Percentiles rank a stretch among this genome's conserved stretches.
These are phyloP conservation scores for Solanum bulbocastanum DNA, from an alignment of 257 asterid species.

Conservation along the genomic window DNA sequence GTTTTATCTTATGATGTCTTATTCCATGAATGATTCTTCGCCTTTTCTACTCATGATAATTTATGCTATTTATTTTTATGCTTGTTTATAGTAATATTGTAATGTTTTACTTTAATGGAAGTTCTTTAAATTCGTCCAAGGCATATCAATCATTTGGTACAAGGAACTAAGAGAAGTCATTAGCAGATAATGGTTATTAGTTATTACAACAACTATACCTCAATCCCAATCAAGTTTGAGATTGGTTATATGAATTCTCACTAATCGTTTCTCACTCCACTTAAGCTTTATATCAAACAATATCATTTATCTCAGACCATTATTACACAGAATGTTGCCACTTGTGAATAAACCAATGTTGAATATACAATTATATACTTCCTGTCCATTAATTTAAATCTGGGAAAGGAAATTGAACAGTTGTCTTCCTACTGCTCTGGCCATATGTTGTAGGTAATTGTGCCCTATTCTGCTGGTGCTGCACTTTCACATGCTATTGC, in stretches of 20 bases:
- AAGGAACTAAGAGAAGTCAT: not conserved
- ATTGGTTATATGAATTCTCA: not conserved
- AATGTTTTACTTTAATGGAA: not conserved
- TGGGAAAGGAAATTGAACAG: not conserved
- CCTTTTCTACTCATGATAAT: not conserved
- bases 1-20: not conserved
- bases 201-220: not conserved
- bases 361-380: not conserved
- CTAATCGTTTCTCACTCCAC: not conserved
- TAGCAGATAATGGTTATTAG: not conserved
- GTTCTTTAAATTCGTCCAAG: no score
- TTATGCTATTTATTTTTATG: not conserved
- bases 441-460: not conserved
- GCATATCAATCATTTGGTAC: not conserved
- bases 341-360: not conserved
- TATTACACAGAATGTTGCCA: not conserved
- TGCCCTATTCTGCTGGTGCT: not conserved
- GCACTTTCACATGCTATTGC: slow-evolving; percentile 11
- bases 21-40: not conserved
- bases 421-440: not conserved
- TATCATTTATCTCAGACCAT: not conserved
- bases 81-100: not conserved
- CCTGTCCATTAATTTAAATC: not conserved
- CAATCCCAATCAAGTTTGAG: not conserved
- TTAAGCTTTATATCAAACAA: not conserved